Evolutionary conservation across 306 rosid species (phyloP).

Genomic region (Alnus glutinosa): DNA sequence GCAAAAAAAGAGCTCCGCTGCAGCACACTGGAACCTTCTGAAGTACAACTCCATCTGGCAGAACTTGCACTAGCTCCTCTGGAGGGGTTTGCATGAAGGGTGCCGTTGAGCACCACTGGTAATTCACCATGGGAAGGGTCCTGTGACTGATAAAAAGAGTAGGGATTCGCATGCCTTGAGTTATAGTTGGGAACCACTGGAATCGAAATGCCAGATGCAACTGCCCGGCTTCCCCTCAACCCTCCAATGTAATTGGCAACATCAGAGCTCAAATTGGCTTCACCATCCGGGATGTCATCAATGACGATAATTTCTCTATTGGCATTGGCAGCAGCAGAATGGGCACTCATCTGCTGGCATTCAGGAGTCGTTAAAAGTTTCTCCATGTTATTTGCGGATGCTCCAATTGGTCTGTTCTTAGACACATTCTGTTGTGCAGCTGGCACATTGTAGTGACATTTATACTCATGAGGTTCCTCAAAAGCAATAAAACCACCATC

Average conservation of each 20-base stretch:
- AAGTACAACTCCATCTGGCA: slow-evolving; percentile 40
- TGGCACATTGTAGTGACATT: slow-evolving; percentile 26
- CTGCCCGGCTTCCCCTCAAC: slow-evolving; percentile 26
- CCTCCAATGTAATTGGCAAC: slow-evolving; percentile 32
- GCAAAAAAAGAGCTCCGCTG: slow-evolving; percentile 27
- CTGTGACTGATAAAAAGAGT: slow-evolving; percentile 29
- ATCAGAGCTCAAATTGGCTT: slow-evolving; percentile 28
- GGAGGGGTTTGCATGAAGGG: slow-evolving; percentile 27
- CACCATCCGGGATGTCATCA: slow-evolving; percentile 41
- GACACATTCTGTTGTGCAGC: slow-evolving; percentile 15
- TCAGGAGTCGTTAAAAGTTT: slow-evolving; percentile 18
- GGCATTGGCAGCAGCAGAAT: slow-evolving; percentile 21
- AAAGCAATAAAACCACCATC: slow-evolving; percentile 28
- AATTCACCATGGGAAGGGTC: slow-evolving; percentile 28
- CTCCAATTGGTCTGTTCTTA: slow-evolving; percentile 26
- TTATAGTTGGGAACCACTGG: slow-evolving; percentile 27
- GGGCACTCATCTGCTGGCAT: slow-evolving; percentile 26
- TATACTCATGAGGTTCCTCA: slow-evolving; percentile 29
- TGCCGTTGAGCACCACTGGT: slow-evolving; percentile 24
- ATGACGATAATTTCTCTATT: slow-evolving; percentile 37
- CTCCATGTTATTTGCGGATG: slow-evolving; percentile 18
- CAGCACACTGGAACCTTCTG: slow-evolving; percentile 33
- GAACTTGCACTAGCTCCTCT: slow-evolving; percentile 33
- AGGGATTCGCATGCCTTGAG: slow-evolving; percentile 23
- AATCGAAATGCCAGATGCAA: slow-evolving; percentile 30